Evolutionary conservation across 1,284 basidiomycete genomes (phyloP), one percentile per base, ranked within the genome.

Genomic region (Schizophyllum commune): DNA sequence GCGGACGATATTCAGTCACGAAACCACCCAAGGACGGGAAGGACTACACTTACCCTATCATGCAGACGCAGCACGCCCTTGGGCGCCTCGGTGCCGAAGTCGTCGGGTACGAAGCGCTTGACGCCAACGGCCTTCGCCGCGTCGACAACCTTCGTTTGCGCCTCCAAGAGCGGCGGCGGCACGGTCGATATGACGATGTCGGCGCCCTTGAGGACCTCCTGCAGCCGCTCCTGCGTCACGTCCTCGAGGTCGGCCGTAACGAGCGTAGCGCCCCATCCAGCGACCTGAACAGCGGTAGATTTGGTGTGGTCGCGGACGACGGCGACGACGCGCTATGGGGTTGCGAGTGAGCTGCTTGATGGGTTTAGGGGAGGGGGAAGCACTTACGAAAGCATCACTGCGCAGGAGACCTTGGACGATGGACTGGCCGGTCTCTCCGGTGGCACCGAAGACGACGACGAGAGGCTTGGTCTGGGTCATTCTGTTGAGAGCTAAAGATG

Each of bases 101-200:
- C 63, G 32, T 52, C 62, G 0, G 66, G 66, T 1, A 67, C 55
- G 52, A 67, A 66, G 4, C 63, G 59, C 59, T 65, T 60, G 6
- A 67, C 64, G 22, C 63, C 63, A 17, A 63, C 63, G 8, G 65
- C 20, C 59, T 66, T 66, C n/a, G 65, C 65, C 5, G 66, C 65
- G 15, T 56, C 59, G 17, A 64, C 60, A n/a, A 67, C 34, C 1
- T 32, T 22, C 0, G 53, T 19, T 55, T 70, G 68, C n/a, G 56
- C 56, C n/a, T 57, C 52, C 5, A 61, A 56, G 5, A 34, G 60
- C 17, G 34, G 34, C 13, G 54, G 59, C 19, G 52, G 55, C 27
- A 69, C 39, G 2, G 68, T 59, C 17, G 65, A 62, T 33, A 70
- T 62, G 13, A 69, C 60, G 22, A 65, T 64, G 15, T 69, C 66